A percentile compares a stretch with the other conserved stretches of the same genome.
Evolutionary conservation across 2,329 filamentous ascomycete genomes (phyloP).

Genomic region (Colletotrichum kahawae): DNA sequence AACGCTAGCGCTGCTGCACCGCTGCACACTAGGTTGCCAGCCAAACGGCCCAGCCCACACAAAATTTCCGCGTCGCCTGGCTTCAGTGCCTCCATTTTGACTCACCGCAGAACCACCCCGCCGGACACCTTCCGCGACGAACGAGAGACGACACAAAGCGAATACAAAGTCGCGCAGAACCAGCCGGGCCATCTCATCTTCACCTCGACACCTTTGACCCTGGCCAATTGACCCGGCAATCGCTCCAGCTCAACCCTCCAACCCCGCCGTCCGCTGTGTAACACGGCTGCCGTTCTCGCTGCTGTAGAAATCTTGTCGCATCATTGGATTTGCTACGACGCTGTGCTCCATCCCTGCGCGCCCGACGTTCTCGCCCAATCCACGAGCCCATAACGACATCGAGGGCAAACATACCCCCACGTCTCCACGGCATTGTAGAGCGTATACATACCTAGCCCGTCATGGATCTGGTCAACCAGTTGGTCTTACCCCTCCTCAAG

Average conservation of each 20-base stretch:
- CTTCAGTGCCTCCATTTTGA: constrained; percentile 3
- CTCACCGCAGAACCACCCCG: constrained; percentile 13
- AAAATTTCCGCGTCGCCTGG: constrained; percentile 11
- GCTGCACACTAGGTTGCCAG: not conserved
- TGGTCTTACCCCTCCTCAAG: constrained; percentile 30
- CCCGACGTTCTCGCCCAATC: constrained; percentile 12
- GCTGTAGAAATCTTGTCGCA: constrained; percentile 10
- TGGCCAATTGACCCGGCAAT: constrained; percentile 12
- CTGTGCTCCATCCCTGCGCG: constrained; percentile 12
- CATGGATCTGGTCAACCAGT: constrained; percentile 63
- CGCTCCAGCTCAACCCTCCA: not conserved
- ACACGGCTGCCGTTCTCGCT: not conserved
- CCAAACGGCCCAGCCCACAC: constrained; percentile 10
- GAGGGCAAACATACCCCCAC: not conserved
- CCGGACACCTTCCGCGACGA: constrained; percentile 14
- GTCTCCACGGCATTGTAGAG: not conserved
- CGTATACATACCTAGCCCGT: constrained; percentile 7
- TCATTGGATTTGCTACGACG: constrained; percentile 18
- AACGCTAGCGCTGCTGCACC: not conserved
- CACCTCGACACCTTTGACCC: not conserved
- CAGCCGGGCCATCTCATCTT: not conserved
- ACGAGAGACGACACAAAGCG: not conserved
- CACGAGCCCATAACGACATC: not conserved
- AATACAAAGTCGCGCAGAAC: constrained; percentile 14
- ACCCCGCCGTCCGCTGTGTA: not conserved